phyloP scores from a whole-genome alignment of 1,284 basidiomycete genomes.

The Cryptococcus hybrid region DNA sequence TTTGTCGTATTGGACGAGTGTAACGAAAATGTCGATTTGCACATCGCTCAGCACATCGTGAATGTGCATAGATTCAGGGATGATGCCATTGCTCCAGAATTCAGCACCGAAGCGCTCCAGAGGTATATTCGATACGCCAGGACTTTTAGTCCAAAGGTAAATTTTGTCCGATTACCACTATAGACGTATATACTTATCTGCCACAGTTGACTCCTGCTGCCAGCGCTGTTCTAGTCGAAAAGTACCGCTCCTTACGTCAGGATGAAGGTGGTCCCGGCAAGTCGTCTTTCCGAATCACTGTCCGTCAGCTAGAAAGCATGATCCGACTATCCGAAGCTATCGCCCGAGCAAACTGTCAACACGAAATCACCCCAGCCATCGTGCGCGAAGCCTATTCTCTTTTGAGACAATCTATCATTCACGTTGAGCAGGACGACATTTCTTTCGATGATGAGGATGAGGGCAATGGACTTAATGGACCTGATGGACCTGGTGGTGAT shows the following conservation, averaged over 20 bases:
- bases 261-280: conserved; percentile 87
- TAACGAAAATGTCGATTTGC: conserved; percentile 86
- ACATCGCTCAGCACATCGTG: conserved; percentile 96
- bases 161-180: conserved; percentile 14
- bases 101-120: conserved; percentile 94
- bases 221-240: conserved; percentile 89
- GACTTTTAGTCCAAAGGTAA: conserved; percentile 93
- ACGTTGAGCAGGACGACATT: conserved; percentile 98
- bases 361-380: conserved; percentile 87
- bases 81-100: conserved; percentile 92
- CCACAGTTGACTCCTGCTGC: conserved; percentile 84
- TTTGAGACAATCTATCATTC: conserved; percentile 95
- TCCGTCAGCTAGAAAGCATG: conserved; percentile 95
- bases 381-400: conserved; percentile 95
- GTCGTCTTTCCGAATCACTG: conserved; percentile 94
- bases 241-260: conserved; percentile 88
- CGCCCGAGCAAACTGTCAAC: conserved; percentile 91
- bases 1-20: conserved; percentile 99
- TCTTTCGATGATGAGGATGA: conserved; percentile 88
- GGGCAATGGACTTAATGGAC: conserved; percentile 54
- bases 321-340: conserved; percentile 96
- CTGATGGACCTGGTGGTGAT: conserved; percentile 28
- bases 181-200: conserved; percentile 2
- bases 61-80: conserved; percentile 96
- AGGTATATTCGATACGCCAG: conserved; percentile 95